Conservation (phyloP, 768 basidiomycete genomes). For the Suillus variegatus region DNA sequence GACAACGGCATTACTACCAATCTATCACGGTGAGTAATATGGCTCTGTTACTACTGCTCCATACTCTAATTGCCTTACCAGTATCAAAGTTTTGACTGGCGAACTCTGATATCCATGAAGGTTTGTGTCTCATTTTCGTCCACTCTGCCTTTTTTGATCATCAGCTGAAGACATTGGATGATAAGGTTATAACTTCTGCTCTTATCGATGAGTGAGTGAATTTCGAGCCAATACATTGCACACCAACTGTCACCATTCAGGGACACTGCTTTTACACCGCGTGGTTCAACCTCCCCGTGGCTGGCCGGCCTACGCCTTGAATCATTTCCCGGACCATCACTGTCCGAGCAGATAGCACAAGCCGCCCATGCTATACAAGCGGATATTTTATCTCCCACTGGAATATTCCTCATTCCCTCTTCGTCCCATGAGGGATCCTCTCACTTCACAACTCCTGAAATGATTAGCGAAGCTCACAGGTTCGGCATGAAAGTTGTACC, state of each 20-base stretch:
- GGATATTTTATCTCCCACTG: constrained; percentile 65
- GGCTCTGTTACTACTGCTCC: neutral
- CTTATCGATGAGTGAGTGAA: constrained; percentile 59
- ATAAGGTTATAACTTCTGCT: constrained; percentile 56
- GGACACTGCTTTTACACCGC: constrained; percentile 40
- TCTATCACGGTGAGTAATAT: constrained; percentile 58
- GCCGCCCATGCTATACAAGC: constrained; percentile 68
- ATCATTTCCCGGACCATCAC: constrained; percentile 60
- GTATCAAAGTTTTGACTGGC: constrained; percentile 87
- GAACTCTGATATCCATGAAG: constrained; percentile 74
- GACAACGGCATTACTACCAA: constrained; percentile 74
- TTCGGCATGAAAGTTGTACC: constrained; percentile 67
- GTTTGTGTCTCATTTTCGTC: constrained; percentile 26
- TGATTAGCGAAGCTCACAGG: constrained; percentile 67
- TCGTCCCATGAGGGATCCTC: constrained; percentile 45
- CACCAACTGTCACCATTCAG: constrained; percentile 22
- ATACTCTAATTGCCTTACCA: constrained; percentile 26
- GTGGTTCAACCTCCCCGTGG: constrained; percentile 60
- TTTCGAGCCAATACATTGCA: constrained; percentile 7
- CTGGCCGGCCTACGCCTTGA: constrained; percentile 65
- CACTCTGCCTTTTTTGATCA: neutral
- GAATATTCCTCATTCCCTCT: constrained; percentile 39
- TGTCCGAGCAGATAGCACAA: constrained; percentile 60
- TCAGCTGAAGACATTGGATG: constrained; percentile 49
- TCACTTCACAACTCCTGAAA: constrained; percentile 63